These are phyloP conservation scores for Cytospora schulzeri DNA, from an alignment of 2,329 filamentous ascomycete species.

Conservation along the genomic window DNA sequence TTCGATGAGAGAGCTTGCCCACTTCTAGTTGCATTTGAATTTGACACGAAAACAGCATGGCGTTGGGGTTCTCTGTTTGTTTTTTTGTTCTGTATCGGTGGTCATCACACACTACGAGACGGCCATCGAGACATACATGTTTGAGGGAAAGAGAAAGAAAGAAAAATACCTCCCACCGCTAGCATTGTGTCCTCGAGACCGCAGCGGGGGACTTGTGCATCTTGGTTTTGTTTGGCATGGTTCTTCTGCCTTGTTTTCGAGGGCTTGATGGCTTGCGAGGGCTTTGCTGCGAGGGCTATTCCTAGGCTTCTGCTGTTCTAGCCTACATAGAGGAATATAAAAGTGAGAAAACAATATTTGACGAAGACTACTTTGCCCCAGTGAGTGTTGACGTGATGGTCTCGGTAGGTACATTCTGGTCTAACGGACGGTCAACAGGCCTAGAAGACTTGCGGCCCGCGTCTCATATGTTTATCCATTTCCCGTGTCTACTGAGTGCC, in stretches of 20 bases:
- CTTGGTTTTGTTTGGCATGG: constrained; percentile 8
- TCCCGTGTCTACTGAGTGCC: too few species aligned
- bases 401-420: background rate
- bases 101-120: background rate
- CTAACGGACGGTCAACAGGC: background rate
- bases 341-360: constrained; percentile 12
- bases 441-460: too few species aligned
- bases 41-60: constrained; percentile 25
- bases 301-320: constrained; percentile 9
- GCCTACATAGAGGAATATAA: constrained; percentile 19
- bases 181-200: background rate
- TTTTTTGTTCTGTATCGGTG: background rate
- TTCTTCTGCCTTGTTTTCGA: constrained; percentile 6
- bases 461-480: too few species aligned
- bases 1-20: background rate
- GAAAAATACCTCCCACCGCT: constrained; percentile 11
- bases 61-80: constrained; percentile 19
- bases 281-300: background rate
- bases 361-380: background rate
- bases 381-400: background rate
- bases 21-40: constrained; percentile 21
- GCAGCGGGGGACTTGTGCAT: background rate
- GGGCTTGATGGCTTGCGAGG: background rate
- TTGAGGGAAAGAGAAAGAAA: constrained; percentile 2
- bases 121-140: background rate